These are phyloP conservation scores for Diphasiastrum complanatum DNA, from an alignment of 83 land plant species.

Conservation along the genomic window DNA sequence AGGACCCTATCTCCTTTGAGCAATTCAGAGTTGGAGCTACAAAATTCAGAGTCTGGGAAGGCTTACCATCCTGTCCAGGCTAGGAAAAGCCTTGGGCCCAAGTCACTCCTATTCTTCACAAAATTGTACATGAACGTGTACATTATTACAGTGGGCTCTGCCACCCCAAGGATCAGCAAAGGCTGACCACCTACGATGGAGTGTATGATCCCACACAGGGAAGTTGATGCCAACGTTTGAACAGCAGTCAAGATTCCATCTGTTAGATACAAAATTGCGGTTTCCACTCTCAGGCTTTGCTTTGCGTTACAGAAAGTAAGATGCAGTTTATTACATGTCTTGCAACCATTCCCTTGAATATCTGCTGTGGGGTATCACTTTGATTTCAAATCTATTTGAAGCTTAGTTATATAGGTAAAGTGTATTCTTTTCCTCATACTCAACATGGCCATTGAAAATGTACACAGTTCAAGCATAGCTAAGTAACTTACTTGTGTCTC, in stretches of 20 bases:
- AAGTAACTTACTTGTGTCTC: no score
- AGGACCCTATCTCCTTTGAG: not conserved
- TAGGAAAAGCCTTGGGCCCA: conserved; percentile 11
- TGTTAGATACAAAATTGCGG: no score
- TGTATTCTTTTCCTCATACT: no score
- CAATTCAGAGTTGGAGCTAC: not conserved
- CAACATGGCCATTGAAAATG: no score
- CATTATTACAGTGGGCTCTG: conserved; percentile 26
- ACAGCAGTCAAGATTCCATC: conserved; percentile 25
- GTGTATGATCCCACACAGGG: conserved; percentile 21
- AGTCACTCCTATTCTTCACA: conserved; percentile 6
- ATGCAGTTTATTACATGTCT: no score
- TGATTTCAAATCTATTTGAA: no score
- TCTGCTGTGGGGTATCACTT: no score
- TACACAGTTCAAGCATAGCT: no score
- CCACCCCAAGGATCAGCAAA: conserved; percentile 18
- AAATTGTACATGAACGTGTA: conserved; percentile 16
- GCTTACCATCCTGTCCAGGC: conserved; percentile 20
- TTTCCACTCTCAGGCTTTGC: no score
- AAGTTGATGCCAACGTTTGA: conserved; percentile 25
- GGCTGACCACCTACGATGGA: conserved; percentile 24
- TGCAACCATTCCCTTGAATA: no score
- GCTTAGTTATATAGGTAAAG: no score
- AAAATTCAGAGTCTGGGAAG: not conserved
- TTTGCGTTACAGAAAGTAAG: no score